These are phyloP conservation scores for Trichoderma sp. DNA, from an alignment of 2,329 filamentous ascomycete genomes.

Conservation along the genomic window DNA sequence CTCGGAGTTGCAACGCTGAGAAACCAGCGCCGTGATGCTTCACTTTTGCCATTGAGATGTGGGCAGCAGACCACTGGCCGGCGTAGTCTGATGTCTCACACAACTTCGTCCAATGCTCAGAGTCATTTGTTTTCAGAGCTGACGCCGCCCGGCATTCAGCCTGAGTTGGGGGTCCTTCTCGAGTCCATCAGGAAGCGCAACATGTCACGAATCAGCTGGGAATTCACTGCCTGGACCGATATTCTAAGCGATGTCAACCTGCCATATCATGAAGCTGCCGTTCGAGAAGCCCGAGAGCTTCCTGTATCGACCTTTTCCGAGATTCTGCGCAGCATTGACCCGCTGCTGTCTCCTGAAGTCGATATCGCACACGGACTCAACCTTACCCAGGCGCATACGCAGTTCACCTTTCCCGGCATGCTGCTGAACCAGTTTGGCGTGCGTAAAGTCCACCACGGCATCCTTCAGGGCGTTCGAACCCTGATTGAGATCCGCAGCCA, in stretches of 20 bases:
- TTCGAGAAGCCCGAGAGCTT: slow-evolving; percentile 39
- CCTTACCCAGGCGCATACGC: slow-evolving; percentile 39
- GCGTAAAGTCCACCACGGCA: slow-evolving; percentile 38
- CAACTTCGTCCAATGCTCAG: slow-evolving; percentile 14
- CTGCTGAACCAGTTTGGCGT: slow-evolving; percentile 45
- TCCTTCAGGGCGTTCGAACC: slow-evolving; percentile 36
- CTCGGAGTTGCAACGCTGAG: slow-evolving; percentile 21
- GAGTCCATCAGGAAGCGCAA: slow-evolving; percentile 33
- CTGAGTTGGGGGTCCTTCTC: slow-evolving; percentile 29
- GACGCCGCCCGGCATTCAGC: slow-evolving; percentile 18
- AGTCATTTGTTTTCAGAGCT: slow-evolving; percentile 17
- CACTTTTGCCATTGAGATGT: slow-evolving; percentile 24
- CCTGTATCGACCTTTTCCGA: slow-evolving; percentile 59
- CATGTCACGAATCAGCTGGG: slow-evolving; percentile 23
- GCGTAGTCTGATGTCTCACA: slow-evolving; percentile 27
- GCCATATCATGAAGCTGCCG: slow-evolving; percentile 26
- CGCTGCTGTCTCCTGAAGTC: slow-evolving; percentile 46
- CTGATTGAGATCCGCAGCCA: slow-evolving; percentile 34
- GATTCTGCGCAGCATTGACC: slow-evolving; percentile 60
- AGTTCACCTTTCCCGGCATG: slow-evolving; percentile 37
- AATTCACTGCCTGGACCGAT: slow-evolving; percentile 30
- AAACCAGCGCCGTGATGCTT: slow-evolving; percentile 26
- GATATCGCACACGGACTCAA: slow-evolving; percentile 45
- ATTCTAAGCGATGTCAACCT: slow-evolving; percentile 23
- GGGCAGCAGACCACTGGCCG: slow-evolving; percentile 26